Evolutionary conservation across 2,329 filamentous ascomycete genomes (phyloP).

Genomic region (Pezicula radicicola): DNA sequence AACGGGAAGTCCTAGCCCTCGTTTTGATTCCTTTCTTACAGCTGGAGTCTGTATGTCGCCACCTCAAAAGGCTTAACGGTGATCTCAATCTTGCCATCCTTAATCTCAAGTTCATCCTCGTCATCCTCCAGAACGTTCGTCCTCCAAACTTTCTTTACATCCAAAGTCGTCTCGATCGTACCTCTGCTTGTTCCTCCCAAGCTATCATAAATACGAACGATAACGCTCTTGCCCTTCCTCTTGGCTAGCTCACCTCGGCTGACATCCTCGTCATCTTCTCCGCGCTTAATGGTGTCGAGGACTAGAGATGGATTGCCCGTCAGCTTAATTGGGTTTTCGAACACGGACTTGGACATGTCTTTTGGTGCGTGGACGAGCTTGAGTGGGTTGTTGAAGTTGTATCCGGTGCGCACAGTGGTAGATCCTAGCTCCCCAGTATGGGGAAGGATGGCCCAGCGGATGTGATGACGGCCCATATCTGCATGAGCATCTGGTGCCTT

Average conservation of each 20-base stretch:
- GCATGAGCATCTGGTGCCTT: slow-evolving; percentile 93
- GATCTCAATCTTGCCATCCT: slow-evolving; percentile 53
- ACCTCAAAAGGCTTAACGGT: slow-evolving; percentile 80
- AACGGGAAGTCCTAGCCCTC: too few species aligned
- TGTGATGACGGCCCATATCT: slow-evolving; percentile 86
- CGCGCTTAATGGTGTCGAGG: slow-evolving; percentile 88
- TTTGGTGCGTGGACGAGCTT: slow-evolving; percentile 45
- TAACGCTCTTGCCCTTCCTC: slow-evolving; percentile 73
- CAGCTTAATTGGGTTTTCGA: slow-evolving; percentile 60
- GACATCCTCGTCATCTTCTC: slow-evolving; percentile 81
- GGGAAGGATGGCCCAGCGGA: slow-evolving; percentile 88
- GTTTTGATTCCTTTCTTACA: slow-evolving; percentile 28
- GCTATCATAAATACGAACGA: slow-evolving; percentile 84
- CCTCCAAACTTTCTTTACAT: slow-evolving; percentile 76
- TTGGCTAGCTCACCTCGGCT: slow-evolving; percentile 57
- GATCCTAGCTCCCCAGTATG: slow-evolving; percentile 71
- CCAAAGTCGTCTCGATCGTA: slow-evolving; percentile 61
- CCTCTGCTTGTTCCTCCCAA: slow-evolving; percentile 78
- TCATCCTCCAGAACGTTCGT: slow-evolving; percentile 90
- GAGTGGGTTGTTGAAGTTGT: slow-evolving; percentile 86
- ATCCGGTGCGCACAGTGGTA: slow-evolving; percentile 76
- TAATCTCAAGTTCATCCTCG: slow-evolving; percentile 55
- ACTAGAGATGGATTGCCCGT: slow-evolving; percentile 66
- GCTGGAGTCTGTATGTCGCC: slow-evolving; percentile 69
- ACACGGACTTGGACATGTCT: slow-evolving; percentile 37